Conservation (phyloP, 2,329 filamentous ascomycete genomes). For the Aspergillus intermedius region DNA sequence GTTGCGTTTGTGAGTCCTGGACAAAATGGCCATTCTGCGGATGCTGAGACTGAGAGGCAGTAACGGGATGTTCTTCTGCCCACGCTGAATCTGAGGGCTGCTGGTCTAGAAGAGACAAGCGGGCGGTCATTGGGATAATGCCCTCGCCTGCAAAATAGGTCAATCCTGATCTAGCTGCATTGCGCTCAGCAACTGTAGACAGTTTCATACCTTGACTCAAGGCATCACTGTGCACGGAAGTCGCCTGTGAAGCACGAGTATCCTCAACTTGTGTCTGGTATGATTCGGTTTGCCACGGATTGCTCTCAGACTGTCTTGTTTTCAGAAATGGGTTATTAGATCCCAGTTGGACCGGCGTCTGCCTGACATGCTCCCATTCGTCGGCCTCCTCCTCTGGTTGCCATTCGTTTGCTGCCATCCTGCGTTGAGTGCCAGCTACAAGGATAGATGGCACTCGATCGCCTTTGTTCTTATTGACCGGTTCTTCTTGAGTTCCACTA, state of each 20-base stretch:
- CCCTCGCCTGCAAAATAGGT: slow-evolving; percentile 22
- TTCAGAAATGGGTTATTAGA: slow-evolving; percentile 38
- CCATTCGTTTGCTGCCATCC: slow-evolving; percentile 16
- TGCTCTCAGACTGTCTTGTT: slow-evolving; percentile 16
- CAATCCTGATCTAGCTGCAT: slow-evolving; percentile 4
- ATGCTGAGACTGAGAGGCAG: slow-evolving; percentile 4
- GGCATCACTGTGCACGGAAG: slow-evolving; percentile 20
- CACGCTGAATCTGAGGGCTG: slow-evolving; percentile 22
- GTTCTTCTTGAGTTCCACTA: slow-evolving; percentile 1
- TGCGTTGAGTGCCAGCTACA: slow-evolving; percentile 16
- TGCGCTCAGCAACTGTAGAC: neutral
- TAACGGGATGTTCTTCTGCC: slow-evolving; percentile 15
- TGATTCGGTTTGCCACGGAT: slow-evolving; percentile 15
- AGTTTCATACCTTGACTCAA: slow-evolving; percentile 27
- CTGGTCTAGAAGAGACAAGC: slow-evolving; percentile 30
- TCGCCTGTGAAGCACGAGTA: slow-evolving; percentile 11
- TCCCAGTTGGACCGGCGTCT: slow-evolving; percentile 23
- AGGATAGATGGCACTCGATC: slow-evolving; percentile 17
- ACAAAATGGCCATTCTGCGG: slow-evolving; percentile 11
- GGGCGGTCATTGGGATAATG: slow-evolving; percentile 36
- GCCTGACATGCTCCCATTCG: slow-evolving; percentile 15
- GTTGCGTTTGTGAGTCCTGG: slow-evolving; percentile 6
- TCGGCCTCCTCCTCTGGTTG: slow-evolving; percentile 7
- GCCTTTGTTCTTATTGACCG: slow-evolving; percentile 5
- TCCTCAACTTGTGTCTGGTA: slow-evolving; percentile 4